These are phyloP conservation scores for Lipomyces kockii DNA, from an alignment of 805 yeast genomes.

Conservation along the genomic window DNA sequence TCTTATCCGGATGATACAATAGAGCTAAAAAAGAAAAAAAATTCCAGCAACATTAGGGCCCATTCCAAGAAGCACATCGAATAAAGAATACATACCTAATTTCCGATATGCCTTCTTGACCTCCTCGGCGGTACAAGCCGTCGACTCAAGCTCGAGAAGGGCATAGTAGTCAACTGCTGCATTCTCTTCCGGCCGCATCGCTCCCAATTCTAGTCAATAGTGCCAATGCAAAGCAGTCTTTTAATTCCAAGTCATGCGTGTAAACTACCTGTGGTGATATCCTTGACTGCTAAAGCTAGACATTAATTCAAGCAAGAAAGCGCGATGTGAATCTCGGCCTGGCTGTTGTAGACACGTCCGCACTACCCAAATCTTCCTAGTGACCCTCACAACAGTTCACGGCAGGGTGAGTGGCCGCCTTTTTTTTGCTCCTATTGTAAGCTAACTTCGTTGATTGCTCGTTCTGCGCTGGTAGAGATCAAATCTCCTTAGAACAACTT, in stretches of 20 bases:
- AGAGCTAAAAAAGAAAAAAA: constrained; percentile 43
- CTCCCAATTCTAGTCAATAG: not conserved
- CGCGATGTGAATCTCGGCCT: not conserved
- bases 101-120: constrained; percentile 50
- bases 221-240: not conserved
- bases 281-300: not conserved
- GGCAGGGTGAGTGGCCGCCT: not conserved
- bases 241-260: not conserved
- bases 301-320: too few species aligned
- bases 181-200: constrained; percentile 29
- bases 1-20: constrained; percentile 55
- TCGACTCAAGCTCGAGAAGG: constrained; percentile 41
- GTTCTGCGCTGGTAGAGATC: not conserved
- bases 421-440: too few species aligned
- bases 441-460: not conserved
- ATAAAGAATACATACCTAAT: constrained; percentile 42
- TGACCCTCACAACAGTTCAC: not conserved
- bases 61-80: not conserved
- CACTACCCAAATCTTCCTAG: not conserved
- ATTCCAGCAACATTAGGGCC: not conserved
- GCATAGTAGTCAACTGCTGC: constrained; percentile 41
- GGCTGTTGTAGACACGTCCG: not conserved
- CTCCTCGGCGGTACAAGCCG: constrained; percentile 39
- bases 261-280: not conserved
- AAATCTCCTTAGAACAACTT: too few species aligned